A percentile compares a stretch with the other conserved stretches of the same genome.
Conservation (phyloP, 805 yeast genomes). For the Yamadazyma insecticola region DNA sequence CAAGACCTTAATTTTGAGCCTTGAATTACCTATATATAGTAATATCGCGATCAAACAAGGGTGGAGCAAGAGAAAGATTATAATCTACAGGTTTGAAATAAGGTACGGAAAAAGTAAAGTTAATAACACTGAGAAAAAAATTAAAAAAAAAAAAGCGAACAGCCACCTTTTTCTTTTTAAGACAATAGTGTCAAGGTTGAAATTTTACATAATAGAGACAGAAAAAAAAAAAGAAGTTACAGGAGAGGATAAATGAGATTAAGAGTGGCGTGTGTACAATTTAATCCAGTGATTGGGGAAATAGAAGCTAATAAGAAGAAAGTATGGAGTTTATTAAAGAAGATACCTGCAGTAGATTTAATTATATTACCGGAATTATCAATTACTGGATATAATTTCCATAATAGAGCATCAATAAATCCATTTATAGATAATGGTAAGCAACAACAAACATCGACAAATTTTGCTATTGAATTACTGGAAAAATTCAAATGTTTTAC, state of each 20-base stretch:
- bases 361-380: slow-evolving; percentile 81
- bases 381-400: slow-evolving; percentile 77
- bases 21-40: too few relatives aligned
- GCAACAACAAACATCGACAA: slow-evolving; percentile 38
- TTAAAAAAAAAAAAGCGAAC: too few relatives aligned
- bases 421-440: slow-evolving; percentile 54
- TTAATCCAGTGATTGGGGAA: slow-evolving; percentile 61
- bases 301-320: slow-evolving; percentile 48
- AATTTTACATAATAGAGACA: background rate
- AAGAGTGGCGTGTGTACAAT: slow-evolving; percentile 61
- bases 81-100: too few relatives aligned
- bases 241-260: slow-evolving; percentile 33
- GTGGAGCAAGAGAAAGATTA: too few relatives aligned
- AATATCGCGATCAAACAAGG: too few relatives aligned
- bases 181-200: too few relatives aligned
- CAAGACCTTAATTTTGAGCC: too few relatives aligned
- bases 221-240: slow-evolving; percentile 1
- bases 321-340: slow-evolving; percentile 37
- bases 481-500: slow-evolving; percentile 54
- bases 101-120: too few relatives aligned
- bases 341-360: slow-evolving; percentile 42
- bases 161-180: too few relatives aligned
- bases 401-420: slow-evolving; percentile 37
- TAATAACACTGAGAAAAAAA: too few relatives aligned
- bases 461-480: slow-evolving; percentile 57